Evolutionary conservation across 352 stramenopile genomes (phyloP).

Genomic region (Pythium aphanidermatum): DNA sequence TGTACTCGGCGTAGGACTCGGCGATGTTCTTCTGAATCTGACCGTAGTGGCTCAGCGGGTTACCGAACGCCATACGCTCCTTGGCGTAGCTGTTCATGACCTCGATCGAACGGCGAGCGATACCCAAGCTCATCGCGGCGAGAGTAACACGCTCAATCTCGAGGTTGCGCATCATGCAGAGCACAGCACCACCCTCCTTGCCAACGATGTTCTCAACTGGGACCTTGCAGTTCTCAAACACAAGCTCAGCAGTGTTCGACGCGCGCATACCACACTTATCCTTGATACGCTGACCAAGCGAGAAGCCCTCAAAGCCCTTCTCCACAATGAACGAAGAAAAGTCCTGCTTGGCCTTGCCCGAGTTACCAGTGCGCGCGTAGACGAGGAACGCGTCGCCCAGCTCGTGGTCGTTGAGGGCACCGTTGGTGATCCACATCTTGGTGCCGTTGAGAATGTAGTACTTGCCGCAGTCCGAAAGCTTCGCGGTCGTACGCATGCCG

Average conservation of each 20-base stretch:
- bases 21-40: slow-evolving; percentile 97
- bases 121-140: slow-evolving; percentile 95
- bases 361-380: slow-evolving; percentile 94
- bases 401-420: slow-evolving; percentile 91
- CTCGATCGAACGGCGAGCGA: slow-evolving; percentile 95
- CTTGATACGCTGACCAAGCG: slow-evolving; percentile 96
- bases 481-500: slow-evolving; percentile 94
- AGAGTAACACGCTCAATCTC: slow-evolving; percentile 98
- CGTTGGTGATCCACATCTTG: slow-evolving; percentile 99
- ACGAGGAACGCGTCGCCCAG: slow-evolving; percentile 97
- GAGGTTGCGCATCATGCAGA: slow-evolving; percentile 96
- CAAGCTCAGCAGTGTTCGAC: slow-evolving; percentile 96
- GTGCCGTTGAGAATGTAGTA: slow-evolving; percentile 89
- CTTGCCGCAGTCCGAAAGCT: slow-evolving; percentile 75
- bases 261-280: slow-evolving; percentile 98
- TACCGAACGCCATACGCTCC: slow-evolving; percentile 94
- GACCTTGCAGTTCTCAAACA: slow-evolving; percentile 97
- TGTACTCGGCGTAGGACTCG: slow-evolving; percentile 98
- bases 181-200: slow-evolving; percentile 59
- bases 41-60: slow-evolving; percentile 85
- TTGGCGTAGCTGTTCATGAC: slow-evolving; percentile 95
- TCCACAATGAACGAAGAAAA: slow-evolving; percentile 98
- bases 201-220: slow-evolving; percentile 92
- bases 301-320: slow-evolving; percentile 96
- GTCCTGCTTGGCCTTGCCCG: slow-evolving; percentile 79